Conservation (phyloP, 768 basidiomycete species). For the Rhodotorula sphaerocarpa region DNA sequence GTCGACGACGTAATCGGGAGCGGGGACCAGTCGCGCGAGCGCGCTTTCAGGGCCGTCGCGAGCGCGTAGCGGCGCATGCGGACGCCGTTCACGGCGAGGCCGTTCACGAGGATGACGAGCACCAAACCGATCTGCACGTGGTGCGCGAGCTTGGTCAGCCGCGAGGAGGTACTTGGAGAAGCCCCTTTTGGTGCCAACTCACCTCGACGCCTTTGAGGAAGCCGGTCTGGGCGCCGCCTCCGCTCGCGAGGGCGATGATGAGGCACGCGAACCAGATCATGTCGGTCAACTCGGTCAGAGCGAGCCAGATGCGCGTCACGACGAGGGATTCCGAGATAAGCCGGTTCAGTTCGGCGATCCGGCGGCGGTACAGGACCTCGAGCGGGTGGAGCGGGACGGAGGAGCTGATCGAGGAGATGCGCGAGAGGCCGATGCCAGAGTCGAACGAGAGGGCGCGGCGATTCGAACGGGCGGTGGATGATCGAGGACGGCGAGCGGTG, state of each 20-base stretch:
- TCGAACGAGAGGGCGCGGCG: not conserved
- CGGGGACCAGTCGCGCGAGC: constrained; percentile 33
- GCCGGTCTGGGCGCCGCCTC: constrained; percentile 4
- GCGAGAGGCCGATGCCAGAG: not conserved
- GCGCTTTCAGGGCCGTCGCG: constrained; percentile 9
- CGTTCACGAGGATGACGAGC: constrained; percentile 26
- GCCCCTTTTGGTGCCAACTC: not conserved
- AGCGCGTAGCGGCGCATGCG: constrained; percentile 31
- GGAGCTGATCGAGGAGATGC: not conserved
- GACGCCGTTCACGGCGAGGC: constrained; percentile 19
- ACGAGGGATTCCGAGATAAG: constrained; percentile 1
- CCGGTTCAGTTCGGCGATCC: constrained; percentile 20
- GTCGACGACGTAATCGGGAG: constrained; percentile 27
- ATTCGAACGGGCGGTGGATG: not conserved
- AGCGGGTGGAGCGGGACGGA: constrained; percentile 14
- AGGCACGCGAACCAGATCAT: constrained; percentile 15
- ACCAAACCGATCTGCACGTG: constrained; percentile 18
- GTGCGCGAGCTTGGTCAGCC: too few species aligned
- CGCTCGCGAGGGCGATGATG: constrained; percentile 17
- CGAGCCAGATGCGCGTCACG: constrained; percentile 10
- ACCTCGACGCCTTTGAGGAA: constrained; percentile 33
- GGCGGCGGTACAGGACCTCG: constrained; percentile 7
- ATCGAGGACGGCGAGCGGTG: not conserved
- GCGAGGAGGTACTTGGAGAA: too few species aligned
- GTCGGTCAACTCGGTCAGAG: constrained; percentile 15